Percentiles rank a stretch among this genome's conserved stretches.
These are phyloP conservation scores for Corynascus novoguineensis DNA, from an alignment of 495 filamentous ascomycete species.

Conservation along the genomic window DNA sequence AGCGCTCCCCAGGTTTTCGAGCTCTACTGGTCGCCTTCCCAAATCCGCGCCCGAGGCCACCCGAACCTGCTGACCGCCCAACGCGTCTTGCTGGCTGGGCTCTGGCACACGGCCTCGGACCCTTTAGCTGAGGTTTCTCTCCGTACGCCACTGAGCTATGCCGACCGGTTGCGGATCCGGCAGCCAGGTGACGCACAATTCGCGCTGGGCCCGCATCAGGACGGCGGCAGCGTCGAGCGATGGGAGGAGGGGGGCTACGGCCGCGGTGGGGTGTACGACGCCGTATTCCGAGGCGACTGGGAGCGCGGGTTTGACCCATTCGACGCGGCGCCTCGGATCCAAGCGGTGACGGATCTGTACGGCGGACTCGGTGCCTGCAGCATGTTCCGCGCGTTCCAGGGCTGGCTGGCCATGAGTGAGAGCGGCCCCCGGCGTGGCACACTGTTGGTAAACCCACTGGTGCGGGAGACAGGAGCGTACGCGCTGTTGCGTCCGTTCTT, in stretches of 20 bases:
- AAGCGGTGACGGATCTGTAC: constrained; percentile 69
- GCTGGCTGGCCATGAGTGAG: constrained; percentile 76
- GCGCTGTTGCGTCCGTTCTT: constrained; percentile 85
- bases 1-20: constrained; percentile 72
- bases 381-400: constrained; percentile 84
- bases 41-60: constrained; percentile 68
- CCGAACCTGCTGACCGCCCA: constrained; percentile 65
- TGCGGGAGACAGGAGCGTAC: constrained; percentile 70
- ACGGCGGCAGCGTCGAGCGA: constrained; percentile 77
- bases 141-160: constrained; percentile 63
- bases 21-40: constrained; percentile 79
- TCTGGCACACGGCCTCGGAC: constrained; percentile 58
- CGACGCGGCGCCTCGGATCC: constrained; percentile 64
- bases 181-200: constrained; percentile 71
- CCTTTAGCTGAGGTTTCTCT: constrained; percentile 54
- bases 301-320: constrained; percentile 70
- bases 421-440: constrained; percentile 71
- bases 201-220: constrained; percentile 78
- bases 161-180: constrained; percentile 76
- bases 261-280: constrained; percentile 59
- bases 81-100: constrained; percentile 63
- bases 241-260: constrained; percentile 83
- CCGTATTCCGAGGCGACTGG: constrained; percentile 71
- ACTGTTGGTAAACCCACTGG: constrained; percentile 74
- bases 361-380: constrained; percentile 75